Percentiles rank a stretch among this genome's conserved stretches.
Evolutionary conservation across 768 basidiomycete species (phyloP).

Genomic region (Naganishia vaughanmartiniae): DNA sequence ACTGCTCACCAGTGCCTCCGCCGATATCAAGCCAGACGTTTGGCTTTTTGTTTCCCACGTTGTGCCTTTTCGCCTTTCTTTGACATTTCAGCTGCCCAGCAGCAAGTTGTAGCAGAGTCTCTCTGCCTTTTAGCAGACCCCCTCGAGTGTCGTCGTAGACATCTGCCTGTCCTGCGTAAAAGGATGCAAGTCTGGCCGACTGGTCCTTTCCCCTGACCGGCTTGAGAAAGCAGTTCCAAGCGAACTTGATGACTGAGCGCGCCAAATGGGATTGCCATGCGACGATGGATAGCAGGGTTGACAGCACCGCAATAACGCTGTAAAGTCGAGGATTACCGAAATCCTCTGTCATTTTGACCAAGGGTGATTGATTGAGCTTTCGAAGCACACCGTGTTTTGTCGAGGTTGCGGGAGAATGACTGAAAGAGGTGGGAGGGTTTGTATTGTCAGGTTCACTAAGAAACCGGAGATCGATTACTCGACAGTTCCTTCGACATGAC

Average conservation of each 20-base stretch:
- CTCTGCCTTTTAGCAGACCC: constrained; percentile 64
- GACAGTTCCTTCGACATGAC: too few species aligned
- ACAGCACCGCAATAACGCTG: constrained; percentile 18
- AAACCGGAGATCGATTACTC: too few species aligned
- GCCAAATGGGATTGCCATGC: constrained; percentile 9
- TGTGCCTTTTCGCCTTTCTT: constrained; percentile 20
- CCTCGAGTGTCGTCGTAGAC: constrained; percentile 70
- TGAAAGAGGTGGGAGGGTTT: too few species aligned
- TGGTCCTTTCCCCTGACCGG: constrained; percentile 48
- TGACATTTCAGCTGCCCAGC: constrained; percentile 63
- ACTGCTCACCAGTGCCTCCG: constrained; percentile 61
- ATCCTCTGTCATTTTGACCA: neutral
- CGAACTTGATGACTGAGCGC: constrained; percentile 37
- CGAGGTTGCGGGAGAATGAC: too few species aligned
- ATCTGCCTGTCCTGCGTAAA: constrained; percentile 68
- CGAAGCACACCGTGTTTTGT: too few species aligned
- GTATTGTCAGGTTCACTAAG: too few species aligned
- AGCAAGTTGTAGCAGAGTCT: constrained; percentile 69
- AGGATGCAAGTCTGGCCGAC: constrained; percentile 53
- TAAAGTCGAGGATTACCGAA: neutral
- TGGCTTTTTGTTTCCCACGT: constrained; percentile 49
- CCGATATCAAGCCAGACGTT: constrained; percentile 77
- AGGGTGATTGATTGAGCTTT: neutral
- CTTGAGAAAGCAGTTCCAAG: constrained; percentile 53
- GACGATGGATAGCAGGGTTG: constrained; percentile 4